Base-by-base conservation (phyloP, 2,329 filamentous ascomycete genomes). In the Exophiala aquamarina region DNA sequence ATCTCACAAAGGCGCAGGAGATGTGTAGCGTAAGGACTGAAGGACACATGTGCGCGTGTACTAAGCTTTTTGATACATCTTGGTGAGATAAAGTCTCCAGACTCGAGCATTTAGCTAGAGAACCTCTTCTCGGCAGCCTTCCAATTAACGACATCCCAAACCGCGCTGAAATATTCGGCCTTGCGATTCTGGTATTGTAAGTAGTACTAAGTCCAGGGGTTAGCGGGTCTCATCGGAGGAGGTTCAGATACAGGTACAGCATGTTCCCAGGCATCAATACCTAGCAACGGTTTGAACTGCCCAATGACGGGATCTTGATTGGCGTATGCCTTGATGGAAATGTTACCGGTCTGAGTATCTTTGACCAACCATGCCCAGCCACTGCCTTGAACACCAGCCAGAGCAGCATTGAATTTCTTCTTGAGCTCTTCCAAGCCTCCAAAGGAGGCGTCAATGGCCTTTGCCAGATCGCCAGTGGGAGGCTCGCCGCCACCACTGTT, bases 91-190 rank as follows among this genome's bases (percentile, higher is more conserved):
- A 35, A 28, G 32, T 18, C 23, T 14, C 19, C 9, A 29, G n/a
- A n/a, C 29, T 18, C 19, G 41, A 26, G 33, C 38, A 18, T 43
- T 42, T 49, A 57, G 36, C 47, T 49, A 34, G 26, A 31, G 35
- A 59, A 89, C 57, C 89, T 82, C 77, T 84, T 82, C 68, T 87
- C 84, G 35, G 89, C 91, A 23, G 86, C 82, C 81, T 90, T 89
- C 91, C 91, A 96, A 83, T 95, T 95, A 70, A 95, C 76, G 40
- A 95, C 90, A 60, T 95, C 88, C 91, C 91, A 95, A 67, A 95
- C 86, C 49, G 89, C 89, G 62, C 81, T 81, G 72, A 95, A 95
- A 78, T 95, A 95, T 75, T 95, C 90, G 48, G 86, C 90, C 83
- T 95, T 95, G 71, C 89, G 85, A 79, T 95, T 95, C 82, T 95